These are phyloP conservation scores for Penicillium cataractarum DNA, from an alignment of 495 filamentous ascomycete genomes.

Conservation along the genomic window DNA sequence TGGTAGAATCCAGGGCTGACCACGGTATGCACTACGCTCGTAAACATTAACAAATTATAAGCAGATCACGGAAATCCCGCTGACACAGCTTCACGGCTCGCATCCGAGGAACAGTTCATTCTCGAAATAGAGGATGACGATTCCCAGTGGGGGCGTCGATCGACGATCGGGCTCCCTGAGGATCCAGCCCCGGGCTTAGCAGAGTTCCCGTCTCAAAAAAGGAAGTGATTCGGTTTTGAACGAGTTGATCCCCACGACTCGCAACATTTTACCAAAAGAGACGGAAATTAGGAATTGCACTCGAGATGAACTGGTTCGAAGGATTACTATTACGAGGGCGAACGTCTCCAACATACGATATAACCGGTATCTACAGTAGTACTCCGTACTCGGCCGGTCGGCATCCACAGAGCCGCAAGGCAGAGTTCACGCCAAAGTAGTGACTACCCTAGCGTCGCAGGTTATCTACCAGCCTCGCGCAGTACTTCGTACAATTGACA, in stretches of 20 bases:
- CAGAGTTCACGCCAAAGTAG: slow-evolving; percentile 3
- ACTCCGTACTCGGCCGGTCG: background rate
- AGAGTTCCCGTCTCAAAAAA: background rate
- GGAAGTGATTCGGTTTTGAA: background rate
- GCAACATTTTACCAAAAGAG: background rate
- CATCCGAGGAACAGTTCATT: slow-evolving; percentile 1
- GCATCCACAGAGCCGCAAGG: background rate
- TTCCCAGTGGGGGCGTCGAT: background rate
- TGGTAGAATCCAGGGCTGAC: background rate
- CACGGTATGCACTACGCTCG: background rate
- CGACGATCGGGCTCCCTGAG: background rate
- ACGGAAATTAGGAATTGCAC: too few species aligned
- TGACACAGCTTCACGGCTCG: background rate
- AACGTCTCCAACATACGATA: too few species aligned
- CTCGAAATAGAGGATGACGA: slow-evolving; percentile 1
- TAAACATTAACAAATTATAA: too few species aligned
- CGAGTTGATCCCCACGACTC: background rate
- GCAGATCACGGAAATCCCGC: background rate
- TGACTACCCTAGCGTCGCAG: background rate
- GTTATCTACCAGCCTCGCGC: background rate
- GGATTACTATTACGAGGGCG: too few species aligned
- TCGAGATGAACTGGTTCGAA: too few species aligned
- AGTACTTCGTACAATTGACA: background rate
- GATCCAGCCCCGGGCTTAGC: background rate
- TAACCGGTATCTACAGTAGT: background rate